Conservation (phyloP, 176 grass and related monocot genomes). For the Musa troglodytarum region DNA sequence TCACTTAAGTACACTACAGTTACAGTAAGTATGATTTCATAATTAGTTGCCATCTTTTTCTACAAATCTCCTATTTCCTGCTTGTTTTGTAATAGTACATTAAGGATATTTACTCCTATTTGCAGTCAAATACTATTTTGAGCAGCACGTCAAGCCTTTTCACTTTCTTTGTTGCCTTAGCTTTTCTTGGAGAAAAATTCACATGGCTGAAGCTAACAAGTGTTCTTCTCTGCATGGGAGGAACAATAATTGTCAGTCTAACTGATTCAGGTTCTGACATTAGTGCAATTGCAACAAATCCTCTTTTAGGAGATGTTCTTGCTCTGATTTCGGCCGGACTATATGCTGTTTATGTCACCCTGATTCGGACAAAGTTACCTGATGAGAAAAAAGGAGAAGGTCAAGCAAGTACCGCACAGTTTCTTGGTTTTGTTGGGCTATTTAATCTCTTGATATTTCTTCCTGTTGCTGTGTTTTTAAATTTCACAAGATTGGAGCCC, state of each 20-base stretch:
- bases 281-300: slow-evolving; percentile 69
- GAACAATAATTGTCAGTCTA: slow-evolving; percentile 89
- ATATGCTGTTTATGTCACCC: slow-evolving; percentile 85
- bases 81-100: neutral
- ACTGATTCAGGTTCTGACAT: slow-evolving; percentile 49
- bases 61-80: neutral
- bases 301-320: slow-evolving; percentile 73
- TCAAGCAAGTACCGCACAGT: slow-evolving; percentile 88
- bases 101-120: slow-evolving; percentile 17
- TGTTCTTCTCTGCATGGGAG: slow-evolving; percentile 93
- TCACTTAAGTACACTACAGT: slow-evolving; percentile 98
- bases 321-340: slow-evolving; percentile 76
- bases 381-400: slow-evolving; percentile 93
- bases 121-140: slow-evolving; percentile 96
- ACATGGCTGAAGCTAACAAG: slow-evolving; percentile 85
- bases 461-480: slow-evolving; percentile 66
- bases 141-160: slow-evolving; percentile 96
- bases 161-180: slow-evolving; percentile 86
- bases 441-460: slow-evolving; percentile 93
- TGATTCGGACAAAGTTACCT: slow-evolving; percentile 84
- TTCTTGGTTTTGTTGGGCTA: slow-evolving; percentile 81
- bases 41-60: neutral
- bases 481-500: slow-evolving; percentile 74
- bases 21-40: slow-evolving; percentile 42
- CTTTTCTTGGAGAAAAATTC: slow-evolving; percentile 85